Base-by-base conservation (phyloP, 2,329 filamentous ascomycete genomes). In the Clarireedia sp. region DNA sequence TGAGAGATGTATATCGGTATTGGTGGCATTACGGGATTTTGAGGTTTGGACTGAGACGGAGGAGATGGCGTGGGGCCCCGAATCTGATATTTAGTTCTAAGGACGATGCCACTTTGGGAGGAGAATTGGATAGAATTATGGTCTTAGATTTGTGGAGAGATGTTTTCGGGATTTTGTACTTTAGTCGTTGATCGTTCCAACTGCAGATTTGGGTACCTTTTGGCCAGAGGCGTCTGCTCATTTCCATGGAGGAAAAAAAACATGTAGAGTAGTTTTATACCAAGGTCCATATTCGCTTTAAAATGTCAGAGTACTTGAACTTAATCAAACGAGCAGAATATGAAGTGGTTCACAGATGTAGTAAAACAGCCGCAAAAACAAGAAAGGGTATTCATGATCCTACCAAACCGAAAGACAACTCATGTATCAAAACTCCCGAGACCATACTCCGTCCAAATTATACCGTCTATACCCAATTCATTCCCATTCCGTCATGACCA, bases 351-450 rank as follows among this genome's bases (percentile, higher is more conserved):
- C 19, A 23, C 5, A 43, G 14, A 24, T 41, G 19, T 5, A 17
- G 16, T 29, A 49, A 33, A 40, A 14, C 14, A 38, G 36, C 14
- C 21, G 41, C 10, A 41, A n/a, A n/a, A 5, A 38, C 37, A 29
- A 54, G 8, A 49, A 54, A 12, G 52, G 46, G 52, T 54, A 49
- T 50, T 43, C 40, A n/a, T 26, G 41, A 41, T 54, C 52, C 52
- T 50, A 36, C 37, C 9, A 12, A 33, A 36, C 43, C 19, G 12
- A 17, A n/a, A 9, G 41, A n/a, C n/a, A 23, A 17, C 26, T 6
- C 12, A 41, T 41, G 38, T 21, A 23, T 36, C 17, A 41, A 17
- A 17, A 44, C 37, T 29, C 52, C 37, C 33, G 19, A 49, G 36
- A 40, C 37, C 26, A 49, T 14, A 33, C 19, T 50, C 19, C 19